Conservation (phyloP, 768 basidiomycete genomes). For the Serendipita sp. region DNA sequence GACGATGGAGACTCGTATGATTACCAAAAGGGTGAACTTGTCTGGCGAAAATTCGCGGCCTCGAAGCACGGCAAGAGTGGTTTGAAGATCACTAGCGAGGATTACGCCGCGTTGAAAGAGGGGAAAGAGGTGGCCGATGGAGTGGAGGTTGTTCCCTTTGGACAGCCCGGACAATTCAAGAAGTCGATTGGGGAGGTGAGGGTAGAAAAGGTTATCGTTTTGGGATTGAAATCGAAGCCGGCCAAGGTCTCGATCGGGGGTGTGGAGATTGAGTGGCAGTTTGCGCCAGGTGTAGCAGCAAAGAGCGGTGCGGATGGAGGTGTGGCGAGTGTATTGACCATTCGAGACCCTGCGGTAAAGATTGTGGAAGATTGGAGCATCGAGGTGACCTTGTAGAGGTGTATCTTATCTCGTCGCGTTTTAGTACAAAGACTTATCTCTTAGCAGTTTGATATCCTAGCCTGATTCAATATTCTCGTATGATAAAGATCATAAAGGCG, state of each 20-base stretch:
- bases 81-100: constrained; percentile 28
- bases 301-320: constrained; percentile 40
- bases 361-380: constrained; percentile 54
- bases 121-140: constrained; percentile 32
- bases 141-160: constrained; percentile 32
- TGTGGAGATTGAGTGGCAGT: constrained; percentile 51
- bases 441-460: neutral
- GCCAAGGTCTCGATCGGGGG: constrained; percentile 35
- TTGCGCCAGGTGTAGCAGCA: constrained; percentile 38
- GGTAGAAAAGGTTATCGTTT: constrained; percentile 66
- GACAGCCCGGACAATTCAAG: constrained; percentile 51
- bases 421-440: neutral
- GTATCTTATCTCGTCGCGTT: neutral
- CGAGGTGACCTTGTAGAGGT: constrained; percentile 1
- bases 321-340: constrained; percentile 45
- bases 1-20: constrained; percentile 83
- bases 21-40: constrained; percentile 57
- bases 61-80: constrained; percentile 25
- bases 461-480: neutral
- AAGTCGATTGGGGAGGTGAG: constrained; percentile 47
- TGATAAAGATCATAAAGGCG: neutral
- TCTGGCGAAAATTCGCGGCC: constrained; percentile 67
- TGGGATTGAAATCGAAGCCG: constrained; percentile 55
- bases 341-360: constrained; percentile 56
- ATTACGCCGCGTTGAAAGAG: constrained; percentile 33